Percentiles rank a stretch among this genome's conserved stretches.
Conservation (phyloP, 2,329 filamentous ascomycete species). For the Penicillium sp. region DNA sequence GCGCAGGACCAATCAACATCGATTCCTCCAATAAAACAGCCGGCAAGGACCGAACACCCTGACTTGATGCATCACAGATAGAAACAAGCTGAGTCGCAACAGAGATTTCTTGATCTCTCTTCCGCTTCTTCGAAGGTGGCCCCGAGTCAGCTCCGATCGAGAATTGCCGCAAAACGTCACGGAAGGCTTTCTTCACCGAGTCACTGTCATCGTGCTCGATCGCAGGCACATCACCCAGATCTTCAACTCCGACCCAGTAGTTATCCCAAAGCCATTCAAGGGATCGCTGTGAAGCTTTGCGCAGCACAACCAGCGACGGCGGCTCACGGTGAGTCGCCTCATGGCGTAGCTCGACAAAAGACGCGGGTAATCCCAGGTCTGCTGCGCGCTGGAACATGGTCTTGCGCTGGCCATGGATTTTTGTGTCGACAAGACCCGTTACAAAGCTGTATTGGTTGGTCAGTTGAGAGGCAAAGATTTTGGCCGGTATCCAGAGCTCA, state of each 20-base stretch:
- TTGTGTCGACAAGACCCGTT: conserved; percentile 44
- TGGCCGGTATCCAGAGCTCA: background rate
- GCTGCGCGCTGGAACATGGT: conserved; percentile 46
- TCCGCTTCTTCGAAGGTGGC: conserved; percentile 29
- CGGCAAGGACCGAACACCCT: conserved; percentile 21
- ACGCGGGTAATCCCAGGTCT: conserved; percentile 49
- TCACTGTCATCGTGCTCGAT: conserved; percentile 10
- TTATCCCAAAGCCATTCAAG: conserved; percentile 83
- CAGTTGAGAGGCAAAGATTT: background rate
- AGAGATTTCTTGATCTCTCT: conserved; percentile 21
- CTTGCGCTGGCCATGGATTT: conserved; percentile 38
- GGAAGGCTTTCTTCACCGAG: conserved; percentile 19
- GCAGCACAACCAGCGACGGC: conserved; percentile 68
- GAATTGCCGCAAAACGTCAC: conserved; percentile 18
- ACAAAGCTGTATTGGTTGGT: conserved; percentile 35
- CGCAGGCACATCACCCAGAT: conserved; percentile 3
- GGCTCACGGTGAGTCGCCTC: conserved; percentile 87
- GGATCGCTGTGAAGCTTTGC: conserved; percentile 64
- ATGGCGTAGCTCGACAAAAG: conserved; percentile 84
- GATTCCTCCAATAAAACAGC: conserved; percentile 26
- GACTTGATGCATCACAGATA: conserved; percentile 24
- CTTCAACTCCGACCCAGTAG: conserved; percentile 65
- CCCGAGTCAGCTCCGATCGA: conserved; percentile 9
- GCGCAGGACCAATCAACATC: conserved; percentile 24
- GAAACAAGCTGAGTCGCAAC: conserved; percentile 26